These are phyloP conservation scores for Psidium friedrichsthalianum DNA, from an alignment of 345 rosid genomes.

Conservation along the genomic window DNA sequence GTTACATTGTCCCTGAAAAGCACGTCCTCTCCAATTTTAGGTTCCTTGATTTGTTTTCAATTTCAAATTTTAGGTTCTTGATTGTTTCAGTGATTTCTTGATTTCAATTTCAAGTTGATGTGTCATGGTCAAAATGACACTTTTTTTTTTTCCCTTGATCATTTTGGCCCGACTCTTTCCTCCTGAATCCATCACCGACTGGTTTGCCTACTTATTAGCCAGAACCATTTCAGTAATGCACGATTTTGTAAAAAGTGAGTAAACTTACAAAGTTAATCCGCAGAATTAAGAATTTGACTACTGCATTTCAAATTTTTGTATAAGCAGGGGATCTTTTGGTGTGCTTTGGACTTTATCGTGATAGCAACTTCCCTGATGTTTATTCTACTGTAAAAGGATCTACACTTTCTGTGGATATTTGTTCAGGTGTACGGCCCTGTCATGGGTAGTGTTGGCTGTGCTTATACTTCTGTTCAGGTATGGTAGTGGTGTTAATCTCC, in stretches of 20 bases:
- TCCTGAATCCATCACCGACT: neutral
- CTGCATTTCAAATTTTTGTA: neutral
- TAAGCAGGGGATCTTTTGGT: no score
- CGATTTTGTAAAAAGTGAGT: neutral
- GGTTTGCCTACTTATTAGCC: neutral
- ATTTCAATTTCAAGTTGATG: neutral
- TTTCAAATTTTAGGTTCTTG: neutral
- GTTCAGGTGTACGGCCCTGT: slow-evolving; percentile 68
- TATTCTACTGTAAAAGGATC: neutral
- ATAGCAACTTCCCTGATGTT: neutral
- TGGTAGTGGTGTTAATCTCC: neutral
- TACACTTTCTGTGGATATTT: neutral
- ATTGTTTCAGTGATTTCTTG: neutral
- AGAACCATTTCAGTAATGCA: neutral
- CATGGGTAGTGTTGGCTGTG: slow-evolving; percentile 73
- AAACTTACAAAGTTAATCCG: neutral
- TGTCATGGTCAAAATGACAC: neutral
- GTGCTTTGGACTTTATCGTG: neutral
- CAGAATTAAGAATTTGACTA: neutral
- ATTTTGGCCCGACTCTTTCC: neutral
- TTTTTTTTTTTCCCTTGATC: neutral
- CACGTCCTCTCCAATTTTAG: neutral
- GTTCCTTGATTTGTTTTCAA: neutral
- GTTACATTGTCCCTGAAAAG: neutral
- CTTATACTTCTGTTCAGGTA: slow-evolving; percentile 76